Base-by-base conservation (phyloP, 2,329 filamentous ascomycete genomes). In the Pseudogymnoascus sp. region DNA sequence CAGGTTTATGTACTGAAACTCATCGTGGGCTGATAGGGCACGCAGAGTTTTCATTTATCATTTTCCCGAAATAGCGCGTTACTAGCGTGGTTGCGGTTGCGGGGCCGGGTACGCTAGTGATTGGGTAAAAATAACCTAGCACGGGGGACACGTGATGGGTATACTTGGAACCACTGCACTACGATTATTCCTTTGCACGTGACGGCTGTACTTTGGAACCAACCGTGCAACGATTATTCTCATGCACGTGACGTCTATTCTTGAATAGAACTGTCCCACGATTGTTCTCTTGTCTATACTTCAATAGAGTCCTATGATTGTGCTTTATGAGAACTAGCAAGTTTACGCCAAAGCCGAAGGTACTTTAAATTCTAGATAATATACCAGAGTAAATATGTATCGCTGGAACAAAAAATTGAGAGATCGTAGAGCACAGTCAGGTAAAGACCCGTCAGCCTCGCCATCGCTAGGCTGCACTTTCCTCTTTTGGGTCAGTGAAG, bases 391-490 rank as follows among this genome's bases (percentile, higher is more conserved):
- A 43, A 23, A 21, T 21, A 5, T 12, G 5, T 18, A 9, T 41
- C 9, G 40, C 21, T 2, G 2, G 8, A 21, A 43, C n/a, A 23
- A 43, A 43, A 21, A 8, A 16, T 12, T 18, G 40, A 9, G 18
- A 43, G 9, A 12, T 43, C 40, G 18, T 21, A 49, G 14, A 14
- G 21, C n/a, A 25, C 21, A 14, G 21, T 11, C 21, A 25, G 21
- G 21, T 23, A 23, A 3, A 23, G 21, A 25, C 18, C 4, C 31
- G 8, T 3, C 28, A 55, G 49, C 45, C 45, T 55, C 8, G 45
- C 45, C 38, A 23, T 25, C n/a, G 49, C 28, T 35, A 55, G 49
- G 49, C 49, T 55, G 49, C 28, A 55, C 49, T 55, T 55, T 33
- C 14, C 49, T 16, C 2, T 55, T 55, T 55, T 55, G 4, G 49